Evolutionary conservation across 257 asterid species (phyloP).

Genomic region (Nicotiana tomentosiformis): DNA sequence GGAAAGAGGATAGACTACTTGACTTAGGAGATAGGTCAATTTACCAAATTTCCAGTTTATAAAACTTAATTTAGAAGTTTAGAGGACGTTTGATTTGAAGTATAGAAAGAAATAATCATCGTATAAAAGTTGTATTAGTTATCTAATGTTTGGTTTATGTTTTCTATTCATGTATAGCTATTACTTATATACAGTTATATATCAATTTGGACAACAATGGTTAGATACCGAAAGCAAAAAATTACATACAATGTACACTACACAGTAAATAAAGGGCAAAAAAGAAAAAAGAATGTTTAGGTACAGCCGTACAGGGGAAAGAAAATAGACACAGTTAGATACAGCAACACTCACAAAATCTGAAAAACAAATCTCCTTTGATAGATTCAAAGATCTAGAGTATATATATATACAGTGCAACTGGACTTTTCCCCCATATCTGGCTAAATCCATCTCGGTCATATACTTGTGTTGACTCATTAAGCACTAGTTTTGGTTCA

Average conservation of each 20-base stretch:
- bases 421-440: neutral
- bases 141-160: no score
- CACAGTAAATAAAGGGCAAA: neutral
- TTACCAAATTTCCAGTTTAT: no score
- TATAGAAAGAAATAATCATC: no score
- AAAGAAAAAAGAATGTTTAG: neutral
- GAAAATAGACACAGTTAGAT: neutral
- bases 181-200: no score
- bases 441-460: constrained; percentile 1
- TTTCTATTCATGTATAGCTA: no score
- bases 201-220: neutral
- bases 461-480: neutral
- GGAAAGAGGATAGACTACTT: no score
- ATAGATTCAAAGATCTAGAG: neutral
- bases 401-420: no score
- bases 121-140: no score
- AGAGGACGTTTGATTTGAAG: no score
- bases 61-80: no score
- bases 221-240: neutral
- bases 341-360: neutral
- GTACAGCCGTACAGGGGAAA: neutral
- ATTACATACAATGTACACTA: neutral
- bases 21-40: no score
- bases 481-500: neutral
- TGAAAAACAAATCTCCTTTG: neutral